Evolutionary conservation across 192 early-diverging fungal genomes (phyloP).

Genomic region (Linnemannia schmuckeri): DNA sequence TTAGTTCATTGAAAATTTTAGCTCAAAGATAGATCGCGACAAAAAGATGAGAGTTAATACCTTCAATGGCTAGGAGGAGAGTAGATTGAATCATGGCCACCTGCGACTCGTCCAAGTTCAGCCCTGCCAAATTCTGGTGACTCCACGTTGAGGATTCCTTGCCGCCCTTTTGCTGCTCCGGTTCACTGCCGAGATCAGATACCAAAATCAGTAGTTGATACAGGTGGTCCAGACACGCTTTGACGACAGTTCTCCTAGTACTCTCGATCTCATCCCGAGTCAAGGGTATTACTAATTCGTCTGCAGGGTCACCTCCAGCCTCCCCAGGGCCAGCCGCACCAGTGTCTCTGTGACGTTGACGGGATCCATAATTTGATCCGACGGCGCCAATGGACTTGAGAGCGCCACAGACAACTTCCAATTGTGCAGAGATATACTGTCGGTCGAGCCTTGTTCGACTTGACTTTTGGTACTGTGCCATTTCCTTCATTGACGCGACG

Average conservation of each 20-base stretch:
- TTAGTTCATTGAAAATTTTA: neutral
- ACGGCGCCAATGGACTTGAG: conserved; percentile 24
- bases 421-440: conserved; percentile 5
- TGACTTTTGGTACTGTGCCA: neutral
- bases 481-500: conserved; percentile 25
- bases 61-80: conserved; percentile 24
- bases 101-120: conserved; percentile 23
- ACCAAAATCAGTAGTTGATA: conserved; percentile 20
- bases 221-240: conserved; percentile 25
- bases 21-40: neutral
- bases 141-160: neutral
- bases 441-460: conserved; percentile 16
- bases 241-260: neutral
- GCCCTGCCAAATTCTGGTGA: conserved; percentile 7
- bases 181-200: conserved; percentile 14
- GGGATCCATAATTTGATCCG: conserved; percentile 5
- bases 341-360: neutral
- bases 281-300: neutral
- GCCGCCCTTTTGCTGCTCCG: neutral
- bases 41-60: neutral
- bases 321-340: neutral
- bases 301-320: neutral
- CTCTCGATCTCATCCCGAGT: neutral
- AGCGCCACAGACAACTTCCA: conserved; percentile 12
- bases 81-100: conserved; percentile 17